These are phyloP conservation scores for Nannochloropsis salina DNA, from an alignment of 108 stramenopile species.

Conservation along the genomic window DNA sequence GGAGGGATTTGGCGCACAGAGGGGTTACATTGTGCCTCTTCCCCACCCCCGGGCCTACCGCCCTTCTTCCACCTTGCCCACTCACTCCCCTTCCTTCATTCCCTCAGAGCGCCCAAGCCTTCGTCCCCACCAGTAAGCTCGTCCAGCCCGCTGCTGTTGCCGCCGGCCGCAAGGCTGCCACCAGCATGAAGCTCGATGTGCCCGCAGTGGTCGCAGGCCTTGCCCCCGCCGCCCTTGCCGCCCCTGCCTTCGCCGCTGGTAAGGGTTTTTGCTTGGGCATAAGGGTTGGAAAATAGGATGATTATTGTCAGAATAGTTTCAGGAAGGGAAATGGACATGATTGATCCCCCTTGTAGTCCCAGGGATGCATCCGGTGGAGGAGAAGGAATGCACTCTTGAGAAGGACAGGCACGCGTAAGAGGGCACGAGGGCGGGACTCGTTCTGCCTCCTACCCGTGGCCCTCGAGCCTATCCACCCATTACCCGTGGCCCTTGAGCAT, in stretches of 20 bases:
- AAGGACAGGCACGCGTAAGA: no score
- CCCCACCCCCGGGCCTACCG: background rate
- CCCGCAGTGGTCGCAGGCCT: slow-evolving; percentile 12
- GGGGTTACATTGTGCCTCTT: background rate
- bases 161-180: background rate
- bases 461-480: no score
- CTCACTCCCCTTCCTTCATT: background rate
- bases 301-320: no score
- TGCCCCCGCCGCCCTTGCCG: background rate
- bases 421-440: no score
- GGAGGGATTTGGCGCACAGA: background rate
- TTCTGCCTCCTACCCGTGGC: no score
- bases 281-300: no score
- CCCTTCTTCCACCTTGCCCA: background rate
- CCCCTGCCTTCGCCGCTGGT: slow-evolving; percentile 1
- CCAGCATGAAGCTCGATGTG: slow-evolving; percentile 11
- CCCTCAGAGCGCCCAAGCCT: background rate
- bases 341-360: no score
- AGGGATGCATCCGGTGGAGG: no score
- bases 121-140: slow-evolving; percentile 1
- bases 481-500: no score
- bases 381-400: no score
- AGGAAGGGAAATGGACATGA: no score
- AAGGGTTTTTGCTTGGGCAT: background rate
- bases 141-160: background rate